phyloP scores from a whole-genome alignment of 352 stramenopile species.

The Globisporangium radiosum region DNA sequence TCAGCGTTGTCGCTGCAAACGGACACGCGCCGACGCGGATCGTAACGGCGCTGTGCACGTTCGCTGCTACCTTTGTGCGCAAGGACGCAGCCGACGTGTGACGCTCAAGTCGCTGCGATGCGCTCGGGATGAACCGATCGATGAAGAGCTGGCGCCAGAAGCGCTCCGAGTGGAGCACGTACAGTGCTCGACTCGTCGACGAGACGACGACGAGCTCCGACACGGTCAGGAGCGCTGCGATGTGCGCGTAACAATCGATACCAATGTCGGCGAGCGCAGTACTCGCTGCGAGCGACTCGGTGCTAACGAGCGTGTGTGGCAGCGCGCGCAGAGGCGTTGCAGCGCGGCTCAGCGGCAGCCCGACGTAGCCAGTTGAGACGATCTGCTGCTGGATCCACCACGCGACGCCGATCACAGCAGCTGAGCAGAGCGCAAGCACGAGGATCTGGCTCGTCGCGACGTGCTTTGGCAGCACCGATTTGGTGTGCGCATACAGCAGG shows the following conservation, averaged over 20 bases:
- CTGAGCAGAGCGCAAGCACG: slow-evolving; percentile 25
- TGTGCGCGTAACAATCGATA: slow-evolving; percentile 24
- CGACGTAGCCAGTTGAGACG: slow-evolving; percentile 7
- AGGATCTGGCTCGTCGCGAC: slow-evolving; percentile 22
- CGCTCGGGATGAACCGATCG: slow-evolving; percentile 3
- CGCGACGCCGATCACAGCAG: slow-evolving; percentile 27
- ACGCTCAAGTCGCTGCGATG: background rate
- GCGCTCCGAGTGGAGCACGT: slow-evolving; percentile 12
- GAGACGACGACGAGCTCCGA: slow-evolving; percentile 27
- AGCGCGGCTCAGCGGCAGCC: background rate
- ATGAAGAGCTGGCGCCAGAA: slow-evolving; percentile 31
- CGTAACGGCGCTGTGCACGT: background rate
- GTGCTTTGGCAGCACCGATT: slow-evolving; percentile 21
- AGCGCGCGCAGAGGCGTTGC: background rate
- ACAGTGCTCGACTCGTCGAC: slow-evolving; percentile 15
- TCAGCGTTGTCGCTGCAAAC: slow-evolving; percentile 14
- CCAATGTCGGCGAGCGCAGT: slow-evolving; percentile 14
- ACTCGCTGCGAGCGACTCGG: background rate
- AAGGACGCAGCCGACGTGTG: background rate
- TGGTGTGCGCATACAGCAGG: slow-evolving; percentile 22
- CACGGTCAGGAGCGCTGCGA: slow-evolving; percentile 28
- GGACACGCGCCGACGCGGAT: slow-evolving; percentile 7
- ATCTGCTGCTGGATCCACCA: slow-evolving; percentile 50
- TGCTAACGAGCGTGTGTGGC: background rate
- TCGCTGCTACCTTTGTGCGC: no score